Conservation (phyloP, 2,329 filamentous ascomycete genomes). For the Fusarium beomiforme region DNA sequence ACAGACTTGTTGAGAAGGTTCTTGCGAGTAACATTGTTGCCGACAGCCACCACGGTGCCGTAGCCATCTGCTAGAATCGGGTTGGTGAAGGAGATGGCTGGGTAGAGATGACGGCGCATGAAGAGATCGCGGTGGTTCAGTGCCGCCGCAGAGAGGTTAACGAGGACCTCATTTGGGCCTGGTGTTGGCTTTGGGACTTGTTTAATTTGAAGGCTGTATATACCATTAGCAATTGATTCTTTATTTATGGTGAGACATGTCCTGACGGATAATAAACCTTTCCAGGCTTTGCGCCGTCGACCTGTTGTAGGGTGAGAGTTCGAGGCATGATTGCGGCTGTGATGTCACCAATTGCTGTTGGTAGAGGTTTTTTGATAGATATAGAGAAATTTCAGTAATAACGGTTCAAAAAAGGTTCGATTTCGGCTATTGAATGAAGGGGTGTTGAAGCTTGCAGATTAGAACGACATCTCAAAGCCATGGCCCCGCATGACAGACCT, state of each 20-base stretch:
- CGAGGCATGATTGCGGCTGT: conserved; percentile 55
- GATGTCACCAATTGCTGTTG: not conserved
- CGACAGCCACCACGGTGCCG: conserved; percentile 75
- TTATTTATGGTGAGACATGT: not conserved
- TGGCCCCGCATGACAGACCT: conserved; percentile 21
- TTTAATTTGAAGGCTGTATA: conserved; percentile 65
- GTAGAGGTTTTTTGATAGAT: not conserved
- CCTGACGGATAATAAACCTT: conserved; percentile 84
- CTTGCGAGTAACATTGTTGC: conserved; percentile 54
- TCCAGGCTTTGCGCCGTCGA: conserved; percentile 81
- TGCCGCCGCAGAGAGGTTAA: conserved; percentile 81
- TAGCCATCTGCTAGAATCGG: conserved; percentile 86
- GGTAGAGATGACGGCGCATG: conserved; percentile 92
- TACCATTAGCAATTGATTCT: conserved; percentile 9
- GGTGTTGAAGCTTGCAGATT: not conserved
- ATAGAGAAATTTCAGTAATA: not conserved
- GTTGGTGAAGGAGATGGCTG: conserved; percentile 79
- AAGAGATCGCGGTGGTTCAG: conserved; percentile 97
- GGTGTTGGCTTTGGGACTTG: conserved; percentile 71
- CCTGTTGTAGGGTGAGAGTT: conserved; percentile 71
- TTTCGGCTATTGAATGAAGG: not conserved
- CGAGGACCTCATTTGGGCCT: conserved; percentile 73
- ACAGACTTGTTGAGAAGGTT: conserved; percentile 72
- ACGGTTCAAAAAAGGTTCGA: not conserved
- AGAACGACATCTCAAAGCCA: not conserved